Evolutionary conservation across 371 early-diverging fungal species (phyloP).

Genomic region (Apophysomyces ossiformis): DNA sequence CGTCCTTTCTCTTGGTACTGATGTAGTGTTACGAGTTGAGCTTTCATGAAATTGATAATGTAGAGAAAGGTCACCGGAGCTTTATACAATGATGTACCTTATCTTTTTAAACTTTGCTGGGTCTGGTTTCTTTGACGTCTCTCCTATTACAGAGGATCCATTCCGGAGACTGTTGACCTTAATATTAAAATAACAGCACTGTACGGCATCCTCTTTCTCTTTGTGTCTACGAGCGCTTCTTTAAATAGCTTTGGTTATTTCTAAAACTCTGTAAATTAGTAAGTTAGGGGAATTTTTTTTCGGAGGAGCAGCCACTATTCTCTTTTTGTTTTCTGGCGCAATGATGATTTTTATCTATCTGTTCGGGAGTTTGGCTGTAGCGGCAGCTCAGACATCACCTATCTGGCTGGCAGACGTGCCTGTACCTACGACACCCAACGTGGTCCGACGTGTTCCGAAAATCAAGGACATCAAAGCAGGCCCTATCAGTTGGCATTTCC

Average conservation of each 20-base stretch:
- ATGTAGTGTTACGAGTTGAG: too few species aligned
- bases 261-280: not conserved
- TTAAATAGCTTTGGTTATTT: not conserved
- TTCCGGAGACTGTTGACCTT: too few species aligned
- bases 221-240: too few species aligned
- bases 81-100: too few species aligned
- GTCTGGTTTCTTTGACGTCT: too few species aligned
- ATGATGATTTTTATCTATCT: not conserved
- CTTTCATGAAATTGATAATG: too few species aligned
- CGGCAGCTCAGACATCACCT: slow-evolving; percentile 34
- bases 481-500: slow-evolving; percentile 17
- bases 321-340: not conserved
- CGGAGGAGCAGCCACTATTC: not conserved
- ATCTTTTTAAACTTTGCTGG: too few species aligned
- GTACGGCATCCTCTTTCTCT: too few species aligned
- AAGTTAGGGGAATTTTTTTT: not conserved
- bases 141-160: too few species aligned
- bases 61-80: too few species aligned
- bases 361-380: not conserved
- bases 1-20: too few species aligned
- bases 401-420: slow-evolving; percentile 34
- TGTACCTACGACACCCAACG: slow-evolving; percentile 22
- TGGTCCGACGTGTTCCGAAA: slow-evolving; percentile 22
- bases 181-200: too few species aligned
- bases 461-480: slow-evolving; percentile 28